Percentiles rank a stretch among this genome's conserved stretches.
phyloP scores from a whole-genome alignment of 306 rosid species.

The Quercus cerris region DNA sequence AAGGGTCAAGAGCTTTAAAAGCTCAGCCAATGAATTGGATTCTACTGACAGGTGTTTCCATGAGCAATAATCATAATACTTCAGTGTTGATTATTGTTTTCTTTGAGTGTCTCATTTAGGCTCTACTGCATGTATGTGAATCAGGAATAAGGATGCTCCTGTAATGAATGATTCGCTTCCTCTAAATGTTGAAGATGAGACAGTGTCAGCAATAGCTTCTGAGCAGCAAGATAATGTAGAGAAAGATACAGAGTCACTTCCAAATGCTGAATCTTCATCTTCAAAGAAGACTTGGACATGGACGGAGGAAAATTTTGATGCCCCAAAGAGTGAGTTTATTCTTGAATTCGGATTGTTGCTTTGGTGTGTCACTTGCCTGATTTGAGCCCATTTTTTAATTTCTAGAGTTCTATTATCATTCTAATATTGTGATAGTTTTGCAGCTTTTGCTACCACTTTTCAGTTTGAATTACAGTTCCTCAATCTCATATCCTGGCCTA shows the following conservation, averaged over 20 bases:
- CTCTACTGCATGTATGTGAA: conserved; percentile 22
- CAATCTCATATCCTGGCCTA: background rate
- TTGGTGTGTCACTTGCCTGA: conserved; percentile 6
- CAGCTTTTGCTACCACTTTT: background rate
- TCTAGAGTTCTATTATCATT: background rate
- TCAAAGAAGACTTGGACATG: conserved; percentile 40
- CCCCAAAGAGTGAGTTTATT: conserved; percentile 74
- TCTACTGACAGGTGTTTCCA: conserved; percentile 48
- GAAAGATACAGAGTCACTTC: conserved; percentile 36
- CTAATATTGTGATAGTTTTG: background rate
- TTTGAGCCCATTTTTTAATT: conserved; percentile 1
- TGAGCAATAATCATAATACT: background rate
- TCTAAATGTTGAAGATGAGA: conserved; percentile 35
- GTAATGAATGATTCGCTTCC: conserved; percentile 33
- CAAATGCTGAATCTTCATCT: conserved; percentile 31
- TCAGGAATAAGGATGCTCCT: conserved; percentile 44
- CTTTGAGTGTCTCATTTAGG: conserved; percentile 4
- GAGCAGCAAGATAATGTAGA: conserved; percentile 24
- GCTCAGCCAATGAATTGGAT: conserved; percentile 35
- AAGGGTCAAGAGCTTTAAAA: conserved; percentile 31
- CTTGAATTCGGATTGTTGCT: conserved; percentile 2
- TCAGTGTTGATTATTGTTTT: conserved; percentile 9
- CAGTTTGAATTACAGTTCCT: background rate
- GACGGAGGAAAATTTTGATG: conserved; percentile 71
- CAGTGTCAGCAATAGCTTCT: conserved; percentile 25